phyloP scores from a whole-genome alignment of 1,139 yeast genomes.

The Diutina scorzettiae region DNA sequence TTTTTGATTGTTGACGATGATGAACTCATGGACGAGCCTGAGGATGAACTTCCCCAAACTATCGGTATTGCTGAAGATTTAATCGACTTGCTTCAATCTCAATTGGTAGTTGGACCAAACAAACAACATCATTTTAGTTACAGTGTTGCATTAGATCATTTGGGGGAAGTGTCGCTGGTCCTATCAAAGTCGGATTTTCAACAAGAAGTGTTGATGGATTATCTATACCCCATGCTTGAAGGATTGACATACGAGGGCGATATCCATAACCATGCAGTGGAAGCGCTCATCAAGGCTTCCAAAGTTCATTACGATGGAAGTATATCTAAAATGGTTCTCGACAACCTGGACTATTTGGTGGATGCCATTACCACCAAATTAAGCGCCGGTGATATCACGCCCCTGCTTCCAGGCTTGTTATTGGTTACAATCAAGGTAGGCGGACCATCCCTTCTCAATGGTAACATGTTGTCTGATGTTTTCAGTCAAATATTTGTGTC shows the following conservation, averaged over 20 bases:
- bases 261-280: slow-evolving; percentile 8
- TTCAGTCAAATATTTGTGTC: slow-evolving; percentile 62
- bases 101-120: not conserved
- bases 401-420: slow-evolving; percentile 60
- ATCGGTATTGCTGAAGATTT: not conserved
- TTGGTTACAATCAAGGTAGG: slow-evolving; percentile 57
- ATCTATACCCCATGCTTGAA: slow-evolving; percentile 10
- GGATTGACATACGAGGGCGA: slow-evolving; percentile 9
- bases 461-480: slow-evolving; percentile 57
- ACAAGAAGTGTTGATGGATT: slow-evolving; percentile 10
- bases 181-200: slow-evolving; percentile 9
- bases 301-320: slow-evolving; percentile 44
- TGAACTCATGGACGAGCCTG: not conserved
- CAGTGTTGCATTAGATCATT: not conserved
- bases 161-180: not conserved
- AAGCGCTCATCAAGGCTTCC: slow-evolving; percentile 24
- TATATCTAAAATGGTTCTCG: slow-evolving; percentile 40
- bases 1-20: not conserved
- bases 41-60: not conserved
- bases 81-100: not conserved
- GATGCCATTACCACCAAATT: slow-evolving; percentile 64
- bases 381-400: slow-evolving; percentile 53
- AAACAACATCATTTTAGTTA: not conserved
- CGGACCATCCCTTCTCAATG: slow-evolving; percentile 45
- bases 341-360: slow-evolving; percentile 69